Base-by-base conservation (phyloP, 768 basidiomycete species). In the Agrocybe chaxingu region DNA sequence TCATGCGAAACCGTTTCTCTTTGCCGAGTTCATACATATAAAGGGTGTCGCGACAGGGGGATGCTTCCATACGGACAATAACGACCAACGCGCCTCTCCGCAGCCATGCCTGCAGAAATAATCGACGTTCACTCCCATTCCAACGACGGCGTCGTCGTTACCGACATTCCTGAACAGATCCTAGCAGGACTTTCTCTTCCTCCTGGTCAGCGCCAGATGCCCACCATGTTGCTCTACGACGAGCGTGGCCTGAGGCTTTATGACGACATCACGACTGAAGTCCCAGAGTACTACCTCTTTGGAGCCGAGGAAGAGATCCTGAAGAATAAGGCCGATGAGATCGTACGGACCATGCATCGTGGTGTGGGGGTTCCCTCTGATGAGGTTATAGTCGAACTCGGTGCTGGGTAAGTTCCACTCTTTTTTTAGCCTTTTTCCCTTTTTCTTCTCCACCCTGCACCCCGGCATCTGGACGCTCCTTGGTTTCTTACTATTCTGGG, bases 251-350 rank as follows among this genome's bases (percentile, higher is more conserved):
- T 99, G 48, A 77, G 82, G 66, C 74, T 94, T 11, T 96, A 93
- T 70, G 93, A 95, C 69, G 75, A 81, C 35, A 89, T 95, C 43
- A 93, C 92, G 1, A 87, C 85, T 7, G 70, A 81, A 29, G 86
- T 78, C 1, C 74, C 79, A 8, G 88, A 92, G 60, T 99, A 99
- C 65, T 98, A 98, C 64, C 76, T 94, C 33, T 99, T 95, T 66
- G 69, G 74, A 3, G 90, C 91, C 0, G 97, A 98, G 67, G 86
- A 96, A 62, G 78, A 84, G 52, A 89, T 99, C 51, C 73, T 98
- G 55, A 84, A 82, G 67, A 71, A 64, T 19, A 76, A 89, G 54
- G 84, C 84, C 2, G 71, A 79, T 40, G 86, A 92, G 32, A 94
- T 99, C 45, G 87, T 87, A 12, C 70, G 69, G 30, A 68, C 74